Conservation (phyloP, 345 rosid species). For the Gossypium thurberi region DNA sequence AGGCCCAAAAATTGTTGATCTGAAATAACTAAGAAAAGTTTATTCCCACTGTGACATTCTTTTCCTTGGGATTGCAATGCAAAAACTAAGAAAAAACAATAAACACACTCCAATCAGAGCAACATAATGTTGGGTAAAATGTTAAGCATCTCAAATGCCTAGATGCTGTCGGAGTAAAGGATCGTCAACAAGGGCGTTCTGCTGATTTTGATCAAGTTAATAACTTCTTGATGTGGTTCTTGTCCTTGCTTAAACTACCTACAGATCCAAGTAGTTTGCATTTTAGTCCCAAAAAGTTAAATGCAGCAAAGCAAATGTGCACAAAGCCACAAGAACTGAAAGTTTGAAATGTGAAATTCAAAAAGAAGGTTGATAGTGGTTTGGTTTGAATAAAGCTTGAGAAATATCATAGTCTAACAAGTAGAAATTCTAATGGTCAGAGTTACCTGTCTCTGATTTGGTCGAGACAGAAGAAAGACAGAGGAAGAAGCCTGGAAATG, state of each 20-base stretch:
- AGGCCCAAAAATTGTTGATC: too few relatives aligned
- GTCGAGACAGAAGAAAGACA: neutral
- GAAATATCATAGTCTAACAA: too few relatives aligned
- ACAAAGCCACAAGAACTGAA: neutral
- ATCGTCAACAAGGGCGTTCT: too few relatives aligned
- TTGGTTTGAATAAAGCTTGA: neutral
- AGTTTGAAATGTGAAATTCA: neutral
- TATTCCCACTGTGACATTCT: neutral
- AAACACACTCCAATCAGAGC: too few relatives aligned
- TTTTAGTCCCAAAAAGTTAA: neutral
- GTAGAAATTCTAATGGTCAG: neutral
- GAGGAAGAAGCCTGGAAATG: neutral
- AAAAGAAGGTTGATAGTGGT: neutral
- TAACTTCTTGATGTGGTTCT: neutral
- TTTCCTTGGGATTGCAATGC: neutral
- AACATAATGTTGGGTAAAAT: neutral
- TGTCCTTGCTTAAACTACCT: neutral
- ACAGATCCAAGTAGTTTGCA: too few relatives aligned
- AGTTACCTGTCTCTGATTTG: neutral
- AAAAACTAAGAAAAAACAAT: too few relatives aligned
- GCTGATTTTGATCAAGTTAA: too few relatives aligned
- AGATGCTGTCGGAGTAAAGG: too few relatives aligned
- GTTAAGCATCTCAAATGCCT: neutral
- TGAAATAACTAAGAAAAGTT: too few relatives aligned
- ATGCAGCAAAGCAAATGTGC: neutral